Conservation (phyloP, 2,329 filamentous ascomycete species). For the Xylaria multiplex region DNA sequence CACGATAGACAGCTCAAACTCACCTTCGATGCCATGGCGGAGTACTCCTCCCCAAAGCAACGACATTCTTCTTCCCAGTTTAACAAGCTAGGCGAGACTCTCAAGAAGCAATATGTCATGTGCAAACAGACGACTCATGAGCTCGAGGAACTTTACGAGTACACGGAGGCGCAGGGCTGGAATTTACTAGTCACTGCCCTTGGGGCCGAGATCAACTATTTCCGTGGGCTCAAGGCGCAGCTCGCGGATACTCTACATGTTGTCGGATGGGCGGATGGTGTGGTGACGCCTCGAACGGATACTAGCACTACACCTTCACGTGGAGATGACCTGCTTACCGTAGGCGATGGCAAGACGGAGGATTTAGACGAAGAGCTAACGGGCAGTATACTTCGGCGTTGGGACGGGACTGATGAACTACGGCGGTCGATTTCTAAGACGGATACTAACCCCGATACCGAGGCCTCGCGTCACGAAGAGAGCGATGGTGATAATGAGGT, state of each 20-base stretch:
- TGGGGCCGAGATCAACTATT: constrained; percentile 76
- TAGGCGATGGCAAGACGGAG: constrained; percentile 31
- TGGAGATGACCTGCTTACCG: constrained; percentile 35
- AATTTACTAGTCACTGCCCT: constrained; percentile 80
- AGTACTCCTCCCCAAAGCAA: constrained; percentile 33
- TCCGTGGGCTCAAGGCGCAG: constrained; percentile 68
- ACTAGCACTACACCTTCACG: constrained; percentile 13
- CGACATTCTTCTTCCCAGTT: constrained; percentile 43
- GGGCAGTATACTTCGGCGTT: constrained; percentile 50
- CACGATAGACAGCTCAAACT: constrained; percentile 64
- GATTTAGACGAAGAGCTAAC: constrained; percentile 44
- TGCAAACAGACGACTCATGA: constrained; percentile 65
- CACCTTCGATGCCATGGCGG: constrained; percentile 35
- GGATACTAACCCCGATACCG: background rate
- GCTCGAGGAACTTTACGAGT: constrained; percentile 63
- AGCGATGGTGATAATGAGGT: constrained; percentile 38
- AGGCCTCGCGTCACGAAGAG: constrained; percentile 6
- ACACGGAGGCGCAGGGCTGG: constrained; percentile 73
- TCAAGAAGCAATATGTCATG: constrained; percentile 62
- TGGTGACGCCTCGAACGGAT: constrained; percentile 30
- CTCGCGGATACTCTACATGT: constrained; percentile 55
- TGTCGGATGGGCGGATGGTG: constrained; percentile 45
- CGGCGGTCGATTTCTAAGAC: constrained; percentile 49
- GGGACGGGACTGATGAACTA: constrained; percentile 47
- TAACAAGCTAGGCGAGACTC: constrained; percentile 50